Evolutionary conservation across 2,329 filamentous ascomycete genomes (phyloP).

Genomic region (Cladobotryum mycophilum): DNA sequence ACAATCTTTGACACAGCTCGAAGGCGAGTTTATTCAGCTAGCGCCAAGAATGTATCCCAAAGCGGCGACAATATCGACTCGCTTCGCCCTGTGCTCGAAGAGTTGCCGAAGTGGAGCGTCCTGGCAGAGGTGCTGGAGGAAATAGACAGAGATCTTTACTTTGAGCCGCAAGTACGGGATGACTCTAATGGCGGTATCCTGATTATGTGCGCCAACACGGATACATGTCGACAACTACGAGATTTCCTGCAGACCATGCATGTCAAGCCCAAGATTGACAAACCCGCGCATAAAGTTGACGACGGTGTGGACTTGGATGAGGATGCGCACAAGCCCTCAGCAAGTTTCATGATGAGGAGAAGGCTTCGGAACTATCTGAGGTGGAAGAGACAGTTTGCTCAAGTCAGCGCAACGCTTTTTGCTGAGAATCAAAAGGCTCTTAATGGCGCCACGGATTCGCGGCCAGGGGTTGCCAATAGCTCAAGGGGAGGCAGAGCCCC

Average conservation of each 20-base stretch:
- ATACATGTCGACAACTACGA: conserved; percentile 78
- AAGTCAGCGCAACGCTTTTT: conserved; percentile 74
- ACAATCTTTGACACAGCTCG: conserved; percentile 90
- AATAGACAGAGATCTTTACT: conserved; percentile 84
- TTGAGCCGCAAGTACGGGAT: conserved; percentile 69
- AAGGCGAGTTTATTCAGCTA: conserved; percentile 74
- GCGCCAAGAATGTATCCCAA: conserved; percentile 45
- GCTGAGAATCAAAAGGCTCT: conserved; percentile 73
- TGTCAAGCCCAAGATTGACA: conserved; percentile 50
- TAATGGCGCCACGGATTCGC: conserved; percentile 57
- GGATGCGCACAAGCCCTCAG: conserved; percentile 61
- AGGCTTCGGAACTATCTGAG: conserved; percentile 79
- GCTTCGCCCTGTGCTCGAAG: conserved; percentile 77
- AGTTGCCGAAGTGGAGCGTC: conserved; percentile 88
- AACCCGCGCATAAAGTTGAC: conserved; percentile 14
- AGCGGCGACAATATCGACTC: conserved; percentile 47
- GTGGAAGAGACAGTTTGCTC: conserved; percentile 87
- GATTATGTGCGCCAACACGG: conserved; percentile 89
- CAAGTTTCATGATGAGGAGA: conserved; percentile 81
- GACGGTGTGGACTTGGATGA: conserved; percentile 42
- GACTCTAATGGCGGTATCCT: conserved; percentile 88
- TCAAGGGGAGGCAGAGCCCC: conserved; percentile 56
- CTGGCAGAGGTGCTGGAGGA: conserved; percentile 88
- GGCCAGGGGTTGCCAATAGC: conserved; percentile 35
- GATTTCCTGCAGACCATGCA: conserved; percentile 93